phyloP scores from a whole-genome alignment of 106 monocot genomes.

The Phalaenopsis aphrodite region DNA sequence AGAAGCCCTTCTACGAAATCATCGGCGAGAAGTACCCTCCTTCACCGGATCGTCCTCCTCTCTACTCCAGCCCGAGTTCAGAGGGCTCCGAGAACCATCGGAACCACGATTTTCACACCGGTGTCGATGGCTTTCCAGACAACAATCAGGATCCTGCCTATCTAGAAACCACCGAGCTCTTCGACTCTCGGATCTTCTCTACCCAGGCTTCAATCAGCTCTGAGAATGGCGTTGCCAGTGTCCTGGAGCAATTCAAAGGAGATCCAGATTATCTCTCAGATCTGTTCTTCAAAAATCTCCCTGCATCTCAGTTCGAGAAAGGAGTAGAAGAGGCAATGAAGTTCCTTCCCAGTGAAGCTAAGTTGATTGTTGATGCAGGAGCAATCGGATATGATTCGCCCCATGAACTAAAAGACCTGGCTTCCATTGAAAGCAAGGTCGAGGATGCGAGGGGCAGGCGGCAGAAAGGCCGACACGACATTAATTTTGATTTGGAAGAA shows the following conservation, averaged over 20 bases:
- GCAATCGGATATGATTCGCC: not conserved
- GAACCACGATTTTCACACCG: not conserved
- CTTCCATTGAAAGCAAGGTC: conserved; percentile 7
- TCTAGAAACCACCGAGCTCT: not conserved
- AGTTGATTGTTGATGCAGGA: conserved; percentile 21
- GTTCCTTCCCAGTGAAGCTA: conserved; percentile 33
- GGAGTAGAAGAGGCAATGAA: conserved; percentile 52
- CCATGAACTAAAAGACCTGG: not conserved
- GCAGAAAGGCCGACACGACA: conserved; percentile 26
- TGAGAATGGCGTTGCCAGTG: not conserved
- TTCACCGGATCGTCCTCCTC: not conserved
- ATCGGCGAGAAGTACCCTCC: conserved; percentile 30
- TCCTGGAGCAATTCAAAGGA: not conserved
- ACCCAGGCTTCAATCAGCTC: conserved; percentile 16
- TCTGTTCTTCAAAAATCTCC: conserved; percentile 14
- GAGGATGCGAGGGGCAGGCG: conserved; percentile 9
- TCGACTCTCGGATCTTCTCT: conserved; percentile 4
- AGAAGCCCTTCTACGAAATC: conserved; percentile 41
- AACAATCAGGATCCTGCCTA: not conserved
- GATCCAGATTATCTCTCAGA: conserved; percentile 5
- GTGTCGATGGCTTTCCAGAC: conserved; percentile 11
- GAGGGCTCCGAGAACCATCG: not conserved
- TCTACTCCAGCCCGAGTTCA: not conserved
- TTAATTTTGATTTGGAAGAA: conserved; percentile 11
- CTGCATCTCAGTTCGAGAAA: conserved; percentile 32